Evolutionary conservation across 768 basidiomycete genomes (phyloP), one percentile per base, ranked within the genome.

Genomic region (Rhizopogon salebrosus): DNA sequence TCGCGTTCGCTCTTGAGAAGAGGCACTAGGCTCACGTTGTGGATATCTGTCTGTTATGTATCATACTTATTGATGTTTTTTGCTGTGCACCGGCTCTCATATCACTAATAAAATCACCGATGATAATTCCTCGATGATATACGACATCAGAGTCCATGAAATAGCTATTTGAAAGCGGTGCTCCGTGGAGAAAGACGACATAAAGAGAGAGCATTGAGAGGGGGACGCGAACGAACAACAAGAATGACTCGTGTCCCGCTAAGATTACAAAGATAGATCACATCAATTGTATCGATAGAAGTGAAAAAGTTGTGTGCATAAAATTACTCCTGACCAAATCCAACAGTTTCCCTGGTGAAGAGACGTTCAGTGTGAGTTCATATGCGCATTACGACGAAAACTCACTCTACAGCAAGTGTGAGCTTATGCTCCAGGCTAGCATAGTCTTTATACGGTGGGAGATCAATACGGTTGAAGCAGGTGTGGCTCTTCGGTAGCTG

Each of bases 381-480:
- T 45, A 49, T 49, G 37, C 4, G 54, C 37, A 41, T 23, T 39
- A 14, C 54, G 42, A 34, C 22, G 46, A 51, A 23, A 37, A 85
- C 92, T 70, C 70, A 91, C 89, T 95, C 93, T 53, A 95, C 90
- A 51, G 93, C 93, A 57, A 95, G 77, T 3, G 94, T 95, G 57
- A 99, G 73, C 75, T 98, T 98, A 42, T 98, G 89, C 69, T 98
- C 95, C 60, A 98, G 69, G 60, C 85, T 92, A 37, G 89, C 89
- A 66, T 95, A 97, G 61, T 93, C 92, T 66, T 92, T 95, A 70
- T 99, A 99, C 11, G 94, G 92, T n/a, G 97, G 97, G 51, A 99
- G 71, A 73, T 99, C 97, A 61, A 95, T 93, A 40, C 92, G 79
- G 60, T 89, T 98, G 82, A 99, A 99, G 75, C 97, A 98, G 1